These are phyloP conservation scores for Trichoderma sp. DNA, from an alignment of 2,329 filamentous ascomycete genomes.

Conservation along the genomic window DNA sequence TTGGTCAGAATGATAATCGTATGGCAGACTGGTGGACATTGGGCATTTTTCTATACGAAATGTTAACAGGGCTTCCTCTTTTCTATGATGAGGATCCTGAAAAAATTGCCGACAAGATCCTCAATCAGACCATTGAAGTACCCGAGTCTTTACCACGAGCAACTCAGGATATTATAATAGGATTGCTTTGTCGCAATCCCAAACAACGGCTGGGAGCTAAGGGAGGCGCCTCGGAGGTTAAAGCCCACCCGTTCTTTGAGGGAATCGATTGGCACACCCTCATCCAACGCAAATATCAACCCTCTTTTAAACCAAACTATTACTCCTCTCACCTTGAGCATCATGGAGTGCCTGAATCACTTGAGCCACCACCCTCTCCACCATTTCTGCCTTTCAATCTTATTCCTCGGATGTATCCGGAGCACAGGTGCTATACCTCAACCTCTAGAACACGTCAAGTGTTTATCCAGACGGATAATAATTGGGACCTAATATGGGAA, in stretches of 20 bases:
- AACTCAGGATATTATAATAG: not conserved
- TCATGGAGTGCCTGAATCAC: not conserved
- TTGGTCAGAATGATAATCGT: conserved; percentile 86
- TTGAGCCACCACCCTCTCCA: not conserved
- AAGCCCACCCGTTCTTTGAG: not conserved
- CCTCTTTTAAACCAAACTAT: not conserved
- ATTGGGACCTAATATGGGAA: not conserved
- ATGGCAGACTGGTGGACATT: conserved; percentile 95
- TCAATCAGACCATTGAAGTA: not conserved
- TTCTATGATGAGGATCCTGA: conserved; percentile 68
- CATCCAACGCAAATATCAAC: not conserved
- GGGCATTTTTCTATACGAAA: conserved; percentile 88
- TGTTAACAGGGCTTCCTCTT: conserved; percentile 84
- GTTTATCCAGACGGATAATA: not conserved
- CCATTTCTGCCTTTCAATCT: not conserved
- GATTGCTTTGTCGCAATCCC: not conserved
- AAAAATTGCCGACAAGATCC: not conserved
- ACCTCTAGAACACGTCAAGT: not conserved
- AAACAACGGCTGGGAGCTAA: not conserved
- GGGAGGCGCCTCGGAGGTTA: not conserved
- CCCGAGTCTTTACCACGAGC: not conserved
- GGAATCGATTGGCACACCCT: not conserved
- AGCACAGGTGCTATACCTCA: not conserved
- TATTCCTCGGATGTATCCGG: not conserved
- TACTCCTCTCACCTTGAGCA: not conserved